Evolutionary conservation across 2,329 filamentous ascomycete genomes (phyloP), one percentile per base, ranked within the genome.

Genomic region (Akanthomyces dipterigenus): DNA sequence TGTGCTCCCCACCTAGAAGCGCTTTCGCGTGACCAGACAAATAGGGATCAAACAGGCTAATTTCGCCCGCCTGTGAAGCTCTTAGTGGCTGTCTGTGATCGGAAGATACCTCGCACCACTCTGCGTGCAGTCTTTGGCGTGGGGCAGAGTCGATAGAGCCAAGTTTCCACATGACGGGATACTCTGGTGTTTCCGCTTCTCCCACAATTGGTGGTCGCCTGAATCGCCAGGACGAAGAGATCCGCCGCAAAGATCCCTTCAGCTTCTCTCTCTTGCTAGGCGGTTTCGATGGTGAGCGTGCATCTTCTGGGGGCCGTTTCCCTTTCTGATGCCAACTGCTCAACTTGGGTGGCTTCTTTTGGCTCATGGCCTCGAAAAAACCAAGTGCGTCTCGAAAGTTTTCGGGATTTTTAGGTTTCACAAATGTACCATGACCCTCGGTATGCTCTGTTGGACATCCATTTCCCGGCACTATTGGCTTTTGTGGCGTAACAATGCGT

Each of bases 351-450:
- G 50, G 31, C 11, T 18, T 45, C 43, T 22, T 50, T 16, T 63
- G 45, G 24, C 64, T 66, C 40, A 73, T 57, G 18, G 67, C 67
- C 48, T 73, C 70, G 54, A 71, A 73, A 9, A 72, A 62, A 3
- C 66, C 64, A 24, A 73, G 72, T 43, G 65, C 71, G n/a, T 72
- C 66, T 55, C 50, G 55, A 45, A 62, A 55, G 14, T 36, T 54
- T 3, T 51, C 24, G 12, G 55, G 55, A 11, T 49, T 51, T 28
- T 20, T 28, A 11, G 55, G 22, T 20, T 40, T 58, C 31, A 60
- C 22, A 46, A 62, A 62, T 20, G 38, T 62, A 14, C 53, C 60
- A 20, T 57, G 24, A 1, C 61, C 55, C 18, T 59, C 48, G 16
- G 38, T 34, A 8, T 34, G 24, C 2, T 38, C 26, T n/a, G 38